Evolutionary conservation across 306 rosid species (phyloP).

Genomic region (Trichosanthes cucumerina): DNA sequence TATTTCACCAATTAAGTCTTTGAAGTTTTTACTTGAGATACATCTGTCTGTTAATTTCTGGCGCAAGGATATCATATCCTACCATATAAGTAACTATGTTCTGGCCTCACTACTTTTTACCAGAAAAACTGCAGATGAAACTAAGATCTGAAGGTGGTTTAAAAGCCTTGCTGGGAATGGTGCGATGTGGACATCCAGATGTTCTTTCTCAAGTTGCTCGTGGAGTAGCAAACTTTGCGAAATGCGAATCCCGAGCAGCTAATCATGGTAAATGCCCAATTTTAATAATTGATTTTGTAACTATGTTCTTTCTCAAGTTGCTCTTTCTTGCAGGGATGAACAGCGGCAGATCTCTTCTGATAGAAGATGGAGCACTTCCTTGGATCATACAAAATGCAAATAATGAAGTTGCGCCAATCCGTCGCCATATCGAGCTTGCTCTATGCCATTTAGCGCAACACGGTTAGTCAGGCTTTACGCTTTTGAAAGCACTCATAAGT

Average conservation of each 20-base stretch:
- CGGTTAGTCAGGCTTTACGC: constrained; percentile 31
- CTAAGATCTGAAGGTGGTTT: constrained; percentile 91
- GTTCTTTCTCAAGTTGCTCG: constrained; percentile 98
- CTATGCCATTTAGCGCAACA: constrained; percentile 97
- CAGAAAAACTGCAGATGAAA: constrained; percentile 73
- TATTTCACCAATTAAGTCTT: background rate
- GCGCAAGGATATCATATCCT: constrained; percentile 3
- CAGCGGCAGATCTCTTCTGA: constrained; percentile 63
- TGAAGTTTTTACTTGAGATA: background rate
- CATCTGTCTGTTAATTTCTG: background rate
- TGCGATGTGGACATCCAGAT: constrained; percentile 93
- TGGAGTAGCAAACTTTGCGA: constrained; percentile 95
- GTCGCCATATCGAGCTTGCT: constrained; percentile 98
- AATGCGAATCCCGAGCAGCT: constrained; percentile 92
- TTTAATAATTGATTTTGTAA: background rate
- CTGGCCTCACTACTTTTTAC: background rate
- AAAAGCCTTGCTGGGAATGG: constrained; percentile 89
- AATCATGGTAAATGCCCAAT: constrained; percentile 51
- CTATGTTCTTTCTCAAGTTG: no score
- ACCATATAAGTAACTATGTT: background rate
- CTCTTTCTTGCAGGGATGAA: constrained; percentile 38
- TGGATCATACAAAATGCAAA: constrained; percentile 97
- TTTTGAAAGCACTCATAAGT: background rate
- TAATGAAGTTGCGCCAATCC: constrained; percentile 82
- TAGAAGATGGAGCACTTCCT: constrained; percentile 93